A percentile compares a stretch with the other conserved stretches of the same genome.
These are phyloP conservation scores for Phytopythium mirpurense DNA, from an alignment of 352 stramenopile genomes.

Conservation along the genomic window DNA sequence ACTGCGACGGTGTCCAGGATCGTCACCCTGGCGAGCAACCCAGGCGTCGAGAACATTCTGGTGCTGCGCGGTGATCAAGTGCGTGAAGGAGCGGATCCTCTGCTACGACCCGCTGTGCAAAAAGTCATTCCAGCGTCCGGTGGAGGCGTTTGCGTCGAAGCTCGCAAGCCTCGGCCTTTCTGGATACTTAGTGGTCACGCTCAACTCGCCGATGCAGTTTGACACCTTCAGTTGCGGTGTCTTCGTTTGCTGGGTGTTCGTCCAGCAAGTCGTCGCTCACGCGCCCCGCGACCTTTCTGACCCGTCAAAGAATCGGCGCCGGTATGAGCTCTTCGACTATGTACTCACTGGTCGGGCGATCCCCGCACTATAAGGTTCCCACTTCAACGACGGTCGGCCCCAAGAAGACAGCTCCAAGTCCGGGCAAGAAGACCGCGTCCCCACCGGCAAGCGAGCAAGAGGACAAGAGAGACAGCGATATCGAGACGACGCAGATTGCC, in stretches of 20 bases:
- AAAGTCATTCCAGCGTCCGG: too few relatives aligned
- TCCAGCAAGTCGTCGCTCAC: too few relatives aligned
- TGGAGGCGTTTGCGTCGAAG: too few relatives aligned
- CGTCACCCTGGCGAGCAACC: neutral
- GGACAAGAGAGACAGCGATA: too few relatives aligned
- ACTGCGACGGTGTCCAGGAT: neutral
- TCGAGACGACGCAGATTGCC: too few relatives aligned
- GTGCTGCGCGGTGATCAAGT: conserved; percentile 8
- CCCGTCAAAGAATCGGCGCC: neutral
- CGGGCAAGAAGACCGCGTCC: too few relatives aligned
- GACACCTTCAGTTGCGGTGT: conserved; percentile 13
- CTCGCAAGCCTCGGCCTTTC: neutral
- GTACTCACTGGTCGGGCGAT: too few relatives aligned
- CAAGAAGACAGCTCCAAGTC: too few relatives aligned
- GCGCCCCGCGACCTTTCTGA: too few relatives aligned
- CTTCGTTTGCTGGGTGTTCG: conserved; percentile 13
- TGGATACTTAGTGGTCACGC: conserved; percentile 3
- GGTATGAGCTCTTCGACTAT: conserved; percentile 15
- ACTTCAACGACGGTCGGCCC: too few relatives aligned
- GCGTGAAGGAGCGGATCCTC: neutral
- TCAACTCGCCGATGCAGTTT: conserved; percentile 13
- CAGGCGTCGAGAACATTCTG: neutral
- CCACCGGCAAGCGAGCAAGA: too few relatives aligned
- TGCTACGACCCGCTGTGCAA: conserved; percentile 8
- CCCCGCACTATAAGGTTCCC: too few relatives aligned